Evolutionary conservation across 805 yeast genomes (phyloP), one percentile per base, ranked within the genome.

Genomic region (Cyberlindnera petersonii): DNA sequence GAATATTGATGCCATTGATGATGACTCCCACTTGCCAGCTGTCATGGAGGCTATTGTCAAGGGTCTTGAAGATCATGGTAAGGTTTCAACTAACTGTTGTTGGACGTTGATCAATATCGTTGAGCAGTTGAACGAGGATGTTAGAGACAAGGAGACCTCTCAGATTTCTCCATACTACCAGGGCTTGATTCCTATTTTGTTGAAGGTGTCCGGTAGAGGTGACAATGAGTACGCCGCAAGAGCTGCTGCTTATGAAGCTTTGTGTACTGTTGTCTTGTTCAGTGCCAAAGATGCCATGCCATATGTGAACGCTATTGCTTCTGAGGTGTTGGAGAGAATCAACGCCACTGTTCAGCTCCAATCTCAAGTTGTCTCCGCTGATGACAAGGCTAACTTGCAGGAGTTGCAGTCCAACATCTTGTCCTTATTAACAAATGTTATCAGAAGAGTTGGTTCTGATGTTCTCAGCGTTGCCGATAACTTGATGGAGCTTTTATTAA

Each of bases 221-320:
- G 96, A 87, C 56, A 93, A 93, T 55, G 98, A 91, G 59, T 74
- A 77, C 57, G 80, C 86, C 43, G 77, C 95, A 6, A 75, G 98
- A 58, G 91, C 98, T 2, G 87, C 97, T n/a, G 95, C 98, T 2
- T 93, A 87, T 60, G 96, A 94, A 64, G 95, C 97, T 0, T 67
- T 93, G 49, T 80, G 95, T 2, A 72, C 91, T 0, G 68, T 89
- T 56, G 95, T 91, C 18, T 72, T 79, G 33, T 83, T 75, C 61
- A 73, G 91, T 55, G 78, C 94, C 6, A 71, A 70, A 31, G 85
- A 77, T 53, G 83, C 83, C 28, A 70, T 84, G 60, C 77, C 76
- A 26, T 62, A 79, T 18, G 81, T 89, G 26, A 80, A 83, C 44
- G 69, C 72, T 33, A 75, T 91, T 49, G 94, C 96, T 2, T 66